These are phyloP conservation scores for Nicotiana tabacum DNA, from an alignment of 257 asterid genomes.

Conservation along the genomic window DNA sequence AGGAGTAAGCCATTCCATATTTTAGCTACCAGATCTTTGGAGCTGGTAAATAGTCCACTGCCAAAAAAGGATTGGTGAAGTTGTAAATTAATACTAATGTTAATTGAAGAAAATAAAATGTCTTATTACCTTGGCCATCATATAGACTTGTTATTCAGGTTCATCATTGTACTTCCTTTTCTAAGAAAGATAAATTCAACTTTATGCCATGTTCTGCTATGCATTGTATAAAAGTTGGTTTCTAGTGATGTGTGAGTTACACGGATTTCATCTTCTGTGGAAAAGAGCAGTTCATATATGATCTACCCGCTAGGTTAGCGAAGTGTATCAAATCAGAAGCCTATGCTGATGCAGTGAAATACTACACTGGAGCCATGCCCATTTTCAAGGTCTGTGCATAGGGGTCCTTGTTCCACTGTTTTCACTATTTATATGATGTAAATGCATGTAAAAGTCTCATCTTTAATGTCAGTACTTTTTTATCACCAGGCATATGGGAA, in stretches of 20 bases:
- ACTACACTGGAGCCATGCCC: constrained; percentile 92
- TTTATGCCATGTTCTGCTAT: background rate
- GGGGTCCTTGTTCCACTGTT: background rate
- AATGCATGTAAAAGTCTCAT: constrained; percentile 2
- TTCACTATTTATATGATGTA: background rate
- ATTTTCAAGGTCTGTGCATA: constrained; percentile 69
- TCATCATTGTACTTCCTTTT: background rate
- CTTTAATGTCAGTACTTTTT: constrained; percentile 14
- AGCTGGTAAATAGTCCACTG: background rate
- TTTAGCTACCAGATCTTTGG: background rate
- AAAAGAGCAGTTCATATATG: constrained; percentile 93
- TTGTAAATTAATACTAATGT: constrained; percentile 3
- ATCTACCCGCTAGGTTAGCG: constrained; percentile 83
- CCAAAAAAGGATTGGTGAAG: background rate
- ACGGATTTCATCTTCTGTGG: constrained; percentile 35
- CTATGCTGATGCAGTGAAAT: constrained; percentile 94
- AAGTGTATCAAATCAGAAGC: constrained; percentile 94
- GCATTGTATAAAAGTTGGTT: constrained; percentile 10
- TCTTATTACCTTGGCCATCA: background rate
- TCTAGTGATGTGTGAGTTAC: constrained; percentile 33
- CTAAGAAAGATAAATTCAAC: background rate
- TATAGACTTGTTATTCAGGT: constrained; percentile 1
- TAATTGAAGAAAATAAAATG: background rate
- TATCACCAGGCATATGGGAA: constrained; percentile 80
- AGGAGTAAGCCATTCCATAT: background rate